Evolutionary conservation across 2,329 filamentous ascomycete genomes (phyloP), one percentile per base, ranked within the genome.

Genomic region (Purpureocillium lavendulum): DNA sequence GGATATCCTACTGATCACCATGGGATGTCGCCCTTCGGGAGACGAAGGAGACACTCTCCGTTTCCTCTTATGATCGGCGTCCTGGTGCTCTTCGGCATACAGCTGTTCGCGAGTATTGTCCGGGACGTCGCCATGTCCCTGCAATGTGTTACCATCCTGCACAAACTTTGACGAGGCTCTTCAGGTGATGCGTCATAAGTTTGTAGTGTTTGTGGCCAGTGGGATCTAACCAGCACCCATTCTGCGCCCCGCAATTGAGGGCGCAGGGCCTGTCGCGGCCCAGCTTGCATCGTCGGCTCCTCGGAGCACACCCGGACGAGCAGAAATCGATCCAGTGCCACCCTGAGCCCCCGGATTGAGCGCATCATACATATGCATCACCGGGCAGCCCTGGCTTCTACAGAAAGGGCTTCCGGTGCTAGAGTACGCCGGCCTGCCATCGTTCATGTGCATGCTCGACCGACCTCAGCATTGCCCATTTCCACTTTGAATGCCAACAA

Each of bases 391-490:
- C 40, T 47, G 41, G 35, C 42, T 29, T 40, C 28, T 49, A 37
- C 41, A 38, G 32, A 45, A 43, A 44, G 42, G 34, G 41, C 31
- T 35, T 30, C 39, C 40, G 39, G 38, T 38, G 44, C 45, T 42
- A 40, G 42, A 39, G 41, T 44, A 40, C 37, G 39, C 35, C 38
- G 30, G 33, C 39, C 38, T 24, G 18, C 30, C 32, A 39, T 36
- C 26, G 15, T 13, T 39, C 29, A 11, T 33, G 30, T 14, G 33
- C 21, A 40, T 17, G 16, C 35, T 30, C 34, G 34, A 30, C 33
- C 32, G 37, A 36, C 40, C 30, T 33, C 36, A 38, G 36, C 38
- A 35, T 39, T 41, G 37, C 47, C 36, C 30, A 38, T 41, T 46
- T 41, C 37, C 21, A 6, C 21, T 41, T 36, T 43, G 40, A 28